Percentiles rank a stretch among this genome's conserved stretches.
Evolutionary conservation across 2,329 filamentous ascomycete genomes (phyloP).

Genomic region (Fusarium sp.): DNA sequence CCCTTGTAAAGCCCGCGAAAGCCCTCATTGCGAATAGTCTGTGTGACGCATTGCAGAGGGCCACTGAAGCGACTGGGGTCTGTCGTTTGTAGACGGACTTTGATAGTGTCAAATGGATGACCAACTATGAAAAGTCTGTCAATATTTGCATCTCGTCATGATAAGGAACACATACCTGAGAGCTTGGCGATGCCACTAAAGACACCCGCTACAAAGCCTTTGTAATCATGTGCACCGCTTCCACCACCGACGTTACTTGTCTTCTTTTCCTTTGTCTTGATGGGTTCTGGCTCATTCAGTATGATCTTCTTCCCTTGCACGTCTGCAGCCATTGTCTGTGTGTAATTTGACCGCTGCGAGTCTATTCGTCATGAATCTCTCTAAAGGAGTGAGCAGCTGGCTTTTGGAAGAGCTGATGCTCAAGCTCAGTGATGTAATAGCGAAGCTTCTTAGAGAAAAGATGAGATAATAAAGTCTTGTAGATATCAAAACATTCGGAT

Average conservation of each 20-base stretch:
- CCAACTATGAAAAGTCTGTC: slow-evolving; percentile 56
- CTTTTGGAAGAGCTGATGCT: background rate
- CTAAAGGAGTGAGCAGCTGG: background rate
- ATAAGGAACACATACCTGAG: slow-evolving; percentile 64
- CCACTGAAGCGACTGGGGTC: slow-evolving; percentile 80
- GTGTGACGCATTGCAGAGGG: slow-evolving; percentile 83
- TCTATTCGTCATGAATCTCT: slow-evolving; percentile 6
- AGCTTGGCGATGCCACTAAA: slow-evolving; percentile 95
- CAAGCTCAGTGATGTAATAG: background rate
- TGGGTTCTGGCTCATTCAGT: background rate
- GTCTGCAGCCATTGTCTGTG: slow-evolving; percentile 35
- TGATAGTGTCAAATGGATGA: slow-evolving; percentile 92
- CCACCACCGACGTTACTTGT: slow-evolving; percentile 1
- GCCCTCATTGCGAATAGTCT: slow-evolving; percentile 88
- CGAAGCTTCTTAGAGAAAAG: background rate
- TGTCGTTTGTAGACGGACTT: slow-evolving; percentile 93
- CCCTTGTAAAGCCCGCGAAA: slow-evolving; percentile 91
- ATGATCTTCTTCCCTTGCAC: slow-evolving; percentile 19
- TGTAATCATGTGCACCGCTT: slow-evolving; percentile 68
- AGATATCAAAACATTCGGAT: background rate
- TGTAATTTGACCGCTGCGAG: background rate
- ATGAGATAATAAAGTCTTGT: background rate
- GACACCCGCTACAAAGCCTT: slow-evolving; percentile 96
- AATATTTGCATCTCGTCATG: background rate
- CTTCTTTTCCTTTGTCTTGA: slow-evolving; percentile 4